Evolutionary conservation across 345 rosid species (phyloP).

Genomic region (Boechera stricta): DNA sequence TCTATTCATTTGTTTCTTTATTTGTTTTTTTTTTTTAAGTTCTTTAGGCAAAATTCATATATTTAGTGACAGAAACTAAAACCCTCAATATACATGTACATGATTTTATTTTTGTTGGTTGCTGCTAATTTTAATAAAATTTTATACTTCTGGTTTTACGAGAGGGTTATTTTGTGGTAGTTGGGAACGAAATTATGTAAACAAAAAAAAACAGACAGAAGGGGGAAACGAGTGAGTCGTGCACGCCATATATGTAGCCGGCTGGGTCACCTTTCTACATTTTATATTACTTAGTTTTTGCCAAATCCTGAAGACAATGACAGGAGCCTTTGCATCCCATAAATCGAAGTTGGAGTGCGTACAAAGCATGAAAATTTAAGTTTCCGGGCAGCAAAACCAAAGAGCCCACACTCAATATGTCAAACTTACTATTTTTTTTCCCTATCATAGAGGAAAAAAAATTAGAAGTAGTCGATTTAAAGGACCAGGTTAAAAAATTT

Average conservation of each 20-base stretch:
- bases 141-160: neutral
- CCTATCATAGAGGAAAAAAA: neutral
- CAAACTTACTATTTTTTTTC: neutral
- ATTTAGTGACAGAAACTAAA: slow-evolving; percentile 1
- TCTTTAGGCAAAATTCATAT: neutral
- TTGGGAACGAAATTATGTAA: slow-evolving; percentile 22
- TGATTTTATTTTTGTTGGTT: slow-evolving; percentile 9
- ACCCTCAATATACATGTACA: slow-evolving; percentile 30
- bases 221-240: slow-evolving; percentile 38
- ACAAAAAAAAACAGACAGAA: neutral
- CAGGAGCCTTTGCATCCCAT: slow-evolving; percentile 19
- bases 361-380: neutral
- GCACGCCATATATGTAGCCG: slow-evolving; percentile 40
- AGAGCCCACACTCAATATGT: neutral
- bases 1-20: slow-evolving; percentile 33
- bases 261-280: slow-evolving; percentile 14
- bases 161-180: slow-evolving; percentile 9
- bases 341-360: slow-evolving; percentile 14
- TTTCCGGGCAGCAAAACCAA: neutral
- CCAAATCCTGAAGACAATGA: slow-evolving; percentile 13
- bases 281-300: slow-evolving; percentile 21
- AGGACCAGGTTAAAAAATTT: neutral
- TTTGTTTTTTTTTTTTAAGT: neutral
- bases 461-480: neutral
- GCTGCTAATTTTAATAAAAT: slow-evolving; percentile 23